These are phyloP conservation scores for Termitomyces sp. DNA, from an alignment of 768 basidiomycete species.

Conservation along the genomic window DNA sequence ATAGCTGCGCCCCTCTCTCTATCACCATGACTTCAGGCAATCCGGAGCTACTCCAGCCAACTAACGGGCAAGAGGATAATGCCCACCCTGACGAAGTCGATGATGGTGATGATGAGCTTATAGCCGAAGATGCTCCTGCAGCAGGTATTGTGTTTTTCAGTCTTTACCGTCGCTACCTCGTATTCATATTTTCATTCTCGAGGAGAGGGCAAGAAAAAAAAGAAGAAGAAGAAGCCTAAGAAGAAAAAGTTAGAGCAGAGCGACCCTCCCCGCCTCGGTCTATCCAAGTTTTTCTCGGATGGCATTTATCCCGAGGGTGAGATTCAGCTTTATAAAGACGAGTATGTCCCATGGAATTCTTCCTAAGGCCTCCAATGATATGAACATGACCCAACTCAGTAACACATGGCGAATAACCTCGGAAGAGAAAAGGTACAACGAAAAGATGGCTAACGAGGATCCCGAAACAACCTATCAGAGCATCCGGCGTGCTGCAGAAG, in stretches of 20 bases:
- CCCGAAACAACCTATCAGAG: slow-evolving; percentile 81
- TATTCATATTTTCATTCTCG: neutral
- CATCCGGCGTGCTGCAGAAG: slow-evolving; percentile 92
- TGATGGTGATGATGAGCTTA: slow-evolving; percentile 17
- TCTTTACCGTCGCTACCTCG: slow-evolving; percentile 2
- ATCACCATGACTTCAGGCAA: slow-evolving; percentile 8
- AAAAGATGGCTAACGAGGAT: slow-evolving; percentile 72
- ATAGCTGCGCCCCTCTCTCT: neutral
- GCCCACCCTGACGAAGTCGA: slow-evolving; percentile 14
- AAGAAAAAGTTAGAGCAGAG: slow-evolving; percentile 77
- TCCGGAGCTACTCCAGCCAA: slow-evolving; percentile 5
- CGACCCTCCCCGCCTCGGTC: slow-evolving; percentile 87
- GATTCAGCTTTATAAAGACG: slow-evolving; percentile 85
- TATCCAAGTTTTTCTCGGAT: slow-evolving; percentile 83
- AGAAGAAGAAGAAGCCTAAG: slow-evolving; percentile 93
- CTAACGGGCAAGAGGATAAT: slow-evolving; percentile 8
- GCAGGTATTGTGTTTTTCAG: slow-evolving; percentile 9
- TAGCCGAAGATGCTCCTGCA: slow-evolving; percentile 12
- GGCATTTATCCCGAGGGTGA: slow-evolving; percentile 92
- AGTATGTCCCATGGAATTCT: slow-evolving; percentile 47
- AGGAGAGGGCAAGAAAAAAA: slow-evolving; percentile 72
- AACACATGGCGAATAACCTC: slow-evolving; percentile 86
- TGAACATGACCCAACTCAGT: slow-evolving; percentile 32
- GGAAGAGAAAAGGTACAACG: slow-evolving; percentile 84
- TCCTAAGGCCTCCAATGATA: neutral